A percentile compares a stretch with the other conserved stretches of the same genome.
These are phyloP conservation scores for Coemansia sp. DNA, from an alignment of 192 early-diverging fungal species.

Conservation along the genomic window DNA sequence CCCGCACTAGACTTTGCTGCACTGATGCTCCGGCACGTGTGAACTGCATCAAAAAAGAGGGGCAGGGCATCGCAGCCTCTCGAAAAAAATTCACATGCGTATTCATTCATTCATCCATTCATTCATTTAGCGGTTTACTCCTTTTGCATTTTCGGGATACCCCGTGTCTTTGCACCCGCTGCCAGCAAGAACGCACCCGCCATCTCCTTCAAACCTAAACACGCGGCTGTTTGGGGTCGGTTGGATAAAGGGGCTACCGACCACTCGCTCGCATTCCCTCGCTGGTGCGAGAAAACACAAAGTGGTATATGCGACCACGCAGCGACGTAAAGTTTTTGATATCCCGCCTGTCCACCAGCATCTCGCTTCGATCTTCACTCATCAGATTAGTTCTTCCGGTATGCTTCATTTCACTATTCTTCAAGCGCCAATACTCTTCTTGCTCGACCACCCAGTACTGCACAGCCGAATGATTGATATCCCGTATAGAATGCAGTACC, in stretches of 20 bases:
- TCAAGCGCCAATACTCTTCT: slow-evolving; percentile 47
- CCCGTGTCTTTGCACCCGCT: background rate
- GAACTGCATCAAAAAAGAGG: too few relatives aligned
- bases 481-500: slow-evolving; percentile 40
- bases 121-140: too few relatives aligned
- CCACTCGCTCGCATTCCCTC: slow-evolving; percentile 28
- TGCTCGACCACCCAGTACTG: slow-evolving; percentile 51
- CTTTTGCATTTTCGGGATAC: background rate
- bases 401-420: slow-evolving; percentile 10
- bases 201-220: background rate
- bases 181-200: background rate
- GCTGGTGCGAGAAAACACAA: slow-evolving; percentile 23
- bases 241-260: too few relatives aligned
- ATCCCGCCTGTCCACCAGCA: slow-evolving; percentile 21
- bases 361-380: background rate
- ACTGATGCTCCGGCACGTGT: too few relatives aligned
- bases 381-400: background rate
- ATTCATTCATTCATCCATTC: too few relatives aligned
- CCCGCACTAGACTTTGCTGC: too few relatives aligned
- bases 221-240: background rate
- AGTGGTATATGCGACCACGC: slow-evolving; percentile 37
- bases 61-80: too few relatives aligned
- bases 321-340: slow-evolving; percentile 29
- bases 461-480: slow-evolving; percentile 33
- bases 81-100: too few relatives aligned